These are phyloP conservation scores for Debaryomyces udenii DNA, from an alignment of 1,139 yeast species.

Conservation along the genomic window DNA sequence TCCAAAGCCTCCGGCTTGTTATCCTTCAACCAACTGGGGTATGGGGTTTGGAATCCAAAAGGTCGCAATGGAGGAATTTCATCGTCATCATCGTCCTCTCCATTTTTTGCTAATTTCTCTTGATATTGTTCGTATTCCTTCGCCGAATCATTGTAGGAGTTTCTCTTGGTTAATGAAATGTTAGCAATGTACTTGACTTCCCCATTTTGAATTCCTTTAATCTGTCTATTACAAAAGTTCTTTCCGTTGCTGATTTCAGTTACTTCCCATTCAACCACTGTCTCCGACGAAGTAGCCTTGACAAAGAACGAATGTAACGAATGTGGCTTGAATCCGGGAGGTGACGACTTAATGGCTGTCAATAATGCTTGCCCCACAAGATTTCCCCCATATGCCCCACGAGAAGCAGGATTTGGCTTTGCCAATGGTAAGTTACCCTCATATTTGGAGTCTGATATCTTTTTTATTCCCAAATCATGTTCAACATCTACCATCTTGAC, in stretches of 20 bases:
- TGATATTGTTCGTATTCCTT: conserved; percentile 29
- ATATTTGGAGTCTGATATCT: conserved; percentile 1
- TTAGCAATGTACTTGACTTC: conserved; percentile 54
- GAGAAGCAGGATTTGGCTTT: conserved; percentile 28
- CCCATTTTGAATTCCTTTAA: conserved; percentile 58
- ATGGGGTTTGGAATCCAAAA: conserved; percentile 42
- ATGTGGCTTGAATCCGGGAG: conserved; percentile 38
- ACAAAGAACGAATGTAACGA: conserved; percentile 40
- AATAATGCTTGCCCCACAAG: conserved; percentile 41
- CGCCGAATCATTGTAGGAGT: conserved; percentile 28
- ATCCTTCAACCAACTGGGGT: conserved; percentile 32
- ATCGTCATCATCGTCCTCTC: conserved; percentile 31
- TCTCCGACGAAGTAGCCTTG: conserved; percentile 24
- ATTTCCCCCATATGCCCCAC: conserved; percentile 43
- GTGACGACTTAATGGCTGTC: conserved; percentile 33
- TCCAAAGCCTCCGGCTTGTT: conserved; percentile 22
- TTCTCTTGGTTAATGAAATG: conserved; percentile 50
- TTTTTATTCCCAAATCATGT: conserved; percentile 5
- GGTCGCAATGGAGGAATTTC: conserved; percentile 31
- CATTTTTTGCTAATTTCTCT: conserved; percentile 18
- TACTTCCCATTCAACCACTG: conserved; percentile 37
- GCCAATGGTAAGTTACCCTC: conserved; percentile 20
- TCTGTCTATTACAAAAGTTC: conserved; percentile 60
- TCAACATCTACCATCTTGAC: conserved; percentile 5
- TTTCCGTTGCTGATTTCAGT: conserved; percentile 53